Conservation (phyloP, 2,329 filamentous ascomycete genomes). For the Thielaviopsis cerberus region DNA sequence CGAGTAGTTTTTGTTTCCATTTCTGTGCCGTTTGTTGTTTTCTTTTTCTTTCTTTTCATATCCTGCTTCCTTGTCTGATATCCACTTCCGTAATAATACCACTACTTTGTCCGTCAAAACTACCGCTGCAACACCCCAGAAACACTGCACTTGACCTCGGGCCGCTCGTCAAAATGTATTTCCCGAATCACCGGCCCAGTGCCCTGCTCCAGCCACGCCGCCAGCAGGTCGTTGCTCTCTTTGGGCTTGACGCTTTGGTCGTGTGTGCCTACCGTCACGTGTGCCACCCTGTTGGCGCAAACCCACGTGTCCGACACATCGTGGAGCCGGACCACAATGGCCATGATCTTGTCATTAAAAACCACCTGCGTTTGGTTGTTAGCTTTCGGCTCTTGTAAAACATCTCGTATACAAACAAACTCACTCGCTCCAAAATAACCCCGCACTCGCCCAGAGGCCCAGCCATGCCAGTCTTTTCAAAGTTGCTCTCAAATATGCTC, state of each 20-base stretch:
- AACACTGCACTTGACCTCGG: constrained; percentile 29
- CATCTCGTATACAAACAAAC: constrained; percentile 13
- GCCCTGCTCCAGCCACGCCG: constrained; percentile 49
- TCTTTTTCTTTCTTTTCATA: not conserved
- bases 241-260: constrained; percentile 63
- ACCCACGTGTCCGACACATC: constrained; percentile 39
- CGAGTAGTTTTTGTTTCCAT: constrained; percentile 28
- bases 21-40: not conserved
- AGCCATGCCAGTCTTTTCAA: constrained; percentile 19
- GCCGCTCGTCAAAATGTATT: constrained; percentile 30
- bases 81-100: not conserved
- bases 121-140: constrained; percentile 21
- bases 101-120: not conserved
- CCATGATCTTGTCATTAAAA: constrained; percentile 77
- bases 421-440: constrained; percentile 42
- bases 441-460: constrained; percentile 41
- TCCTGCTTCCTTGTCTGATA: not conserved
- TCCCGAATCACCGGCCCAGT: constrained; percentile 27
- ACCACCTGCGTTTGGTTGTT: constrained; percentile 35
- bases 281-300: constrained; percentile 60
- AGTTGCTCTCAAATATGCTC: constrained; percentile 33
- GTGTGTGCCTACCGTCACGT: constrained; percentile 78
- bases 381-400: no score
- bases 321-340: constrained; percentile 61
- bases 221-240: constrained; percentile 77